These are phyloP conservation scores for Aureococcus anophagefferens DNA, from an alignment of 108 stramenopile genomes.

Conservation along the genomic window DNA sequence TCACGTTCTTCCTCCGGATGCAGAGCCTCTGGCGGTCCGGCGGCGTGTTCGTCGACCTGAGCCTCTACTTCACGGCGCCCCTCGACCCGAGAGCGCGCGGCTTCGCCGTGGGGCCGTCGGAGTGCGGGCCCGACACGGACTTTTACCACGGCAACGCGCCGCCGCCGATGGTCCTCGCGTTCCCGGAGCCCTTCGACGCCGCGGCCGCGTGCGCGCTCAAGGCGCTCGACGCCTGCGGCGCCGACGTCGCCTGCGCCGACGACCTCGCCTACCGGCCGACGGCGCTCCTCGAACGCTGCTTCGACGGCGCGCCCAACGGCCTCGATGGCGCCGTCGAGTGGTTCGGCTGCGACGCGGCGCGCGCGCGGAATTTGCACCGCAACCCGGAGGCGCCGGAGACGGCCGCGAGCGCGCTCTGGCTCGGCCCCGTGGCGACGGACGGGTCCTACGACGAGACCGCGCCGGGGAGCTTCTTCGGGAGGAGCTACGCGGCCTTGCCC, in stretches of 20 bases:
- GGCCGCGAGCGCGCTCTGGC: background rate
- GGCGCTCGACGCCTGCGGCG: background rate
- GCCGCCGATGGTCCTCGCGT: background rate
- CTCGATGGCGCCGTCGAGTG: background rate
- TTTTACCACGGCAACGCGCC: background rate
- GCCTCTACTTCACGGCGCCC: background rate
- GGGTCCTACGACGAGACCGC: background rate
- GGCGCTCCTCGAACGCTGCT: background rate
- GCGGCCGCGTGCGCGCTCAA: background rate
- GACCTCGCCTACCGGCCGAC: background rate
- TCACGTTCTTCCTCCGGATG: background rate
- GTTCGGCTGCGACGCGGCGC: background rate
- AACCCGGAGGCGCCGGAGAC: background rate
- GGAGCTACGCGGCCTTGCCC: too few species aligned
- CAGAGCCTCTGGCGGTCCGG: background rate
- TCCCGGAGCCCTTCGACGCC: background rate
- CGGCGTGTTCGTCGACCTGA: background rate
- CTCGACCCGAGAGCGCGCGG: background rate
- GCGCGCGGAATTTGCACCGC: background rate
- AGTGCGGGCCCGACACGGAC: background rate
- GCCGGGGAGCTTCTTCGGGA: background rate
- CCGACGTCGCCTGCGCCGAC: background rate
- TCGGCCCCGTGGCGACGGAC: background rate
- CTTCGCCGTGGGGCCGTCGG: background rate
- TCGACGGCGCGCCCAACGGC: background rate